Percentiles rank a stretch among this genome's conserved stretches.
These are phyloP conservation scores for Laguncularia racemosa DNA, from an alignment of 345 rosid species.

Conservation along the genomic window DNA sequence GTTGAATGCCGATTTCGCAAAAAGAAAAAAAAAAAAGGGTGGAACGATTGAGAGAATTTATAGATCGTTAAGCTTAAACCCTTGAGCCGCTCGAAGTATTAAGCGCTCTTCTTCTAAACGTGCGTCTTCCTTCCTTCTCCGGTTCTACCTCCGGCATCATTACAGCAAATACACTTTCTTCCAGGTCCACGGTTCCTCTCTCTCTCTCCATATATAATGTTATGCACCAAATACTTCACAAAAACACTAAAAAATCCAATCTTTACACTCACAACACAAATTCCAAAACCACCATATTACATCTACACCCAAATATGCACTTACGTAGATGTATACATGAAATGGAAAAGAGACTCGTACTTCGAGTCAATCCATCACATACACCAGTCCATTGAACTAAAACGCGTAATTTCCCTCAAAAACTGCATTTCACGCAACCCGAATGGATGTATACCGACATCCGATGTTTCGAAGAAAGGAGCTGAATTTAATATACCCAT, in stretches of 20 bases:
- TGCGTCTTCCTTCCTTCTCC: no score
- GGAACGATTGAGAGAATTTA: no score
- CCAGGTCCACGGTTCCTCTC: background rate
- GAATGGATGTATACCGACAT: slow-evolving; percentile 56
- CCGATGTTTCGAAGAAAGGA: slow-evolving; percentile 68
- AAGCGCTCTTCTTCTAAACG: no score
- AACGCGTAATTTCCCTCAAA: slow-evolving; percentile 56
- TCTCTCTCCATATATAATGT: slow-evolving; percentile 19
- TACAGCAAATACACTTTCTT: no score
- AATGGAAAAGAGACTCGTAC: slow-evolving; percentile 75
- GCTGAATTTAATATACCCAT: slow-evolving; percentile 54
- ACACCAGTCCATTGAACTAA: slow-evolving; percentile 58
- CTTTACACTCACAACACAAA: slow-evolving; percentile 13
- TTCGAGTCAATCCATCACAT: slow-evolving; percentile 65
- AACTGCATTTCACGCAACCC: slow-evolving; percentile 44
- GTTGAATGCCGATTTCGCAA: no score
- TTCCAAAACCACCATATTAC: slow-evolving; percentile 7
- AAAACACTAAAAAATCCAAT: slow-evolving; percentile 28
- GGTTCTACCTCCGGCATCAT: no score
- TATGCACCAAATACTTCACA: slow-evolving; percentile 18
- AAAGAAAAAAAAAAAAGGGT: no score
- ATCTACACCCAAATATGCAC: slow-evolving; percentile 23
- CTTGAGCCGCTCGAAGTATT: no score
- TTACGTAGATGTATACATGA: slow-evolving; percentile 82
- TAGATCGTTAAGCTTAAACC: no score